phyloP scores from a whole-genome alignment of 2,329 filamentous ascomycete species.

The Verticillium isaacii region DNA sequence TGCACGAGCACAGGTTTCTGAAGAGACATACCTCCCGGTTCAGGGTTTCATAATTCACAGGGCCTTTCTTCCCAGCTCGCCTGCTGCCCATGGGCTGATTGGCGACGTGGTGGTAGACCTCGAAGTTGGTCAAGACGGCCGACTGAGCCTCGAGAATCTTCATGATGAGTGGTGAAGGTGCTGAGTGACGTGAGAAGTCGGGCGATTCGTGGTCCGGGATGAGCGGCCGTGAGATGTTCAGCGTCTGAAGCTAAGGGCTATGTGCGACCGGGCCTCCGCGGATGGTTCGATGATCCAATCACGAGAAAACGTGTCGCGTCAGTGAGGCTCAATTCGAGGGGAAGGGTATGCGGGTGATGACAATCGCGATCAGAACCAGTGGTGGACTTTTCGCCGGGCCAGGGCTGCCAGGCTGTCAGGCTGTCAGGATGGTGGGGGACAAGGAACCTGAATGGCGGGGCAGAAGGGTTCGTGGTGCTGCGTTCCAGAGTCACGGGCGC shows the following conservation, averaged over 20 bases:
- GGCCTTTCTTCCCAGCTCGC: constrained; percentile 29
- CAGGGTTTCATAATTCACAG: constrained; percentile 55
- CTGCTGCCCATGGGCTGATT: constrained; percentile 45
- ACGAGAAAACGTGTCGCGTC: neutral
- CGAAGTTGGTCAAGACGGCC: constrained; percentile 66
- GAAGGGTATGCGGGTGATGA: neutral
- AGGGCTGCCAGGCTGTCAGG: neutral
- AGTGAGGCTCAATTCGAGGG: neutral
- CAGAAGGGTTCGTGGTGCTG: neutral
- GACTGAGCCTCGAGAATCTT: constrained; percentile 70
- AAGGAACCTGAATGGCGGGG: neutral
- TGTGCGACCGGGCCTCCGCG: neutral
- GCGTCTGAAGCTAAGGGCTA: neutral
- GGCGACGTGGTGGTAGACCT: constrained; percentile 63
- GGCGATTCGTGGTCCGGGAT: too few relatives aligned
- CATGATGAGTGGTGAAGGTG: constrained; percentile 33
- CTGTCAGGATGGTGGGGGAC: neutral
- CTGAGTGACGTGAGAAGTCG: too few relatives aligned
- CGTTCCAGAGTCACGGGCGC: neutral
- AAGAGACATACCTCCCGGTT: constrained; percentile 53
- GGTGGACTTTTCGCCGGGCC: neutral
- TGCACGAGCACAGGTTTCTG: neutral
- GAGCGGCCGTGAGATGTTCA: neutral
- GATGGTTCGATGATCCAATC: neutral
- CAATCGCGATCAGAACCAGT: neutral